A percentile compares a stretch with the other conserved stretches of the same genome.
Conservation (phyloP, 306 rosid species). For the Sicyos edulis region DNA sequence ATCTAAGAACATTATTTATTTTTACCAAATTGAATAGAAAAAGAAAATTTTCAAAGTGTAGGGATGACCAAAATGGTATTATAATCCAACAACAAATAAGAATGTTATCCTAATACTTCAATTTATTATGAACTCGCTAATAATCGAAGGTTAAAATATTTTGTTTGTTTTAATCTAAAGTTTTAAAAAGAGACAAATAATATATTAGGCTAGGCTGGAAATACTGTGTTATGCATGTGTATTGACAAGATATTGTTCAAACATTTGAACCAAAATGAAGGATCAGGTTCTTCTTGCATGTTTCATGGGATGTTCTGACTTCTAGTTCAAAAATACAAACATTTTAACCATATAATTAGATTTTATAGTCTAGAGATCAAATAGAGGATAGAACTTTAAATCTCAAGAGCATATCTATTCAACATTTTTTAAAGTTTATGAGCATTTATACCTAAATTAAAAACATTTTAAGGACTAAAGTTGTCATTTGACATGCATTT, state of each 20-base stretch:
- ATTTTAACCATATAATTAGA: neutral
- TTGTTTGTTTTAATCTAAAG: neutral
- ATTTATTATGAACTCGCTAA: neutral
- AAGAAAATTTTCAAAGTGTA: too few relatives aligned
- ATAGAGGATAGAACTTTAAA: too few relatives aligned
- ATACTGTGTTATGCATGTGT: constrained; percentile 5
- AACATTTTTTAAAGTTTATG: too few relatives aligned
- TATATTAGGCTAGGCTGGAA: neutral
- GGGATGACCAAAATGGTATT: too few relatives aligned
- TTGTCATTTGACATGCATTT: too few relatives aligned
- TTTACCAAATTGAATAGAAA: too few relatives aligned
- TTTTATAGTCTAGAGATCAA: neutral
- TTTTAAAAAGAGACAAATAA: neutral
- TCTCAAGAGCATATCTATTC: too few relatives aligned
- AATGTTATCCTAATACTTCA: neutral
- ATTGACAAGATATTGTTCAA: constrained; percentile 5
- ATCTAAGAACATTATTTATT: too few relatives aligned
- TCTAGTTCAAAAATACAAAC: neutral
- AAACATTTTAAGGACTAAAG: too few relatives aligned
- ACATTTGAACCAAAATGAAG: neutral
- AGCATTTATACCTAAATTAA: too few relatives aligned
- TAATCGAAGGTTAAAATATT: neutral
- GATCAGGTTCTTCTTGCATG: constrained; percentile 12
- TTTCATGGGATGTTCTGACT: constrained; percentile 2
- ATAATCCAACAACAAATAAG: neutral